Conservation (phyloP, 495 filamentous ascomycete genomes). For the Viridothelium virens region DNA sequence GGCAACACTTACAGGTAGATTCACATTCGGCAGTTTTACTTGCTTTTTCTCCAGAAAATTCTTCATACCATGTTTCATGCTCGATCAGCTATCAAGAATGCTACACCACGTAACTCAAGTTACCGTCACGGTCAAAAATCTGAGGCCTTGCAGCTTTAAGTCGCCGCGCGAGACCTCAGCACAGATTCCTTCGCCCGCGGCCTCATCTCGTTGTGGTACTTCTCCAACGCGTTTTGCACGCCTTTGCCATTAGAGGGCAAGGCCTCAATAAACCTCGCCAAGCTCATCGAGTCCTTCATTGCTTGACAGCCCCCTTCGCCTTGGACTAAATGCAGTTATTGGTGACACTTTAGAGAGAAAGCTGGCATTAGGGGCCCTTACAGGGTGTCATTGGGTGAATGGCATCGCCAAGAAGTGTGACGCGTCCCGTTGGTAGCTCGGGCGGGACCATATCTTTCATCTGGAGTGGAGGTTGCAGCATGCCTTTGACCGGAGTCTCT, state of each 20-base stretch:
- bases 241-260: not conserved
- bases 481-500: not conserved
- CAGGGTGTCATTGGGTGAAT: constrained; percentile 12
- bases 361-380: not conserved
- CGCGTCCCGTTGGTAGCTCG: not conserved
- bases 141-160: not conserved
- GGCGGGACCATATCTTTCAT: not conserved
- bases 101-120: too few species aligned
- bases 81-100: too few species aligned
- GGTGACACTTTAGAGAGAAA: not conserved
- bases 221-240: not conserved
- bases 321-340: not conserved
- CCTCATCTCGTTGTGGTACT: constrained; percentile 13
- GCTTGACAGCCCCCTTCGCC: constrained; percentile 10
- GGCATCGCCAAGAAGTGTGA: constrained; percentile 10
- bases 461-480: not conserved
- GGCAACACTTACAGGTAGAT: too few species aligned
- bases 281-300: constrained; percentile 7
- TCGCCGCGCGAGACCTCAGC: not conserved
- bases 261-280: not conserved
- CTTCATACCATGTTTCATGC: too few species aligned
- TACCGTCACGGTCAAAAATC: too few species aligned
- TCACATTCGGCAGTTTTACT: too few species aligned
- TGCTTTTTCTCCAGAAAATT: too few species aligned
- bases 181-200: constrained; percentile 5